phyloP scores from a whole-genome alignment of 805 yeast genomes.

The Ogataea allantospora region DNA sequence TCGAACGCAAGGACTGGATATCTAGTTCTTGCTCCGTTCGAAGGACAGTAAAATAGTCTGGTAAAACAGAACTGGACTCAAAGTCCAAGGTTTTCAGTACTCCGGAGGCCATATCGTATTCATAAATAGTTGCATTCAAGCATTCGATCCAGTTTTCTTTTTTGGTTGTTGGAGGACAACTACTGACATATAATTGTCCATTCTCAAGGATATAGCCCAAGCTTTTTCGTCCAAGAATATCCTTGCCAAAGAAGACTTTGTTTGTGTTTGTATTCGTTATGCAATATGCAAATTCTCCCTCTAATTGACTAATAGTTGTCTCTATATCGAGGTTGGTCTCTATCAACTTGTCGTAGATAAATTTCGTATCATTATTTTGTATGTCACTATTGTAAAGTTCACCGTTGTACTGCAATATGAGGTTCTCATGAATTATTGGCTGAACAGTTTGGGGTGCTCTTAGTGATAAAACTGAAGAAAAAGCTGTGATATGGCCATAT shows the following conservation, averaged over 20 bases:
- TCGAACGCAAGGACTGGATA: constrained; percentile 24
- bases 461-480: constrained; percentile 76
- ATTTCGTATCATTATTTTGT: constrained; percentile 61
- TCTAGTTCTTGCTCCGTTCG: constrained; percentile 2
- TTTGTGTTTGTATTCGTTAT: constrained; percentile 43
- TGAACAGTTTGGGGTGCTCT: constrained; percentile 78
- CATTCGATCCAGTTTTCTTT: constrained; percentile 50
- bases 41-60: constrained; percentile 18
- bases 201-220: constrained; percentile 44
- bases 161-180: constrained; percentile 40
- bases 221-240: constrained; percentile 77
- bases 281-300: constrained; percentile 83
- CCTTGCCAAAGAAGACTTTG: constrained; percentile 76
- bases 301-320: constrained; percentile 42
- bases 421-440: constrained; percentile 47
- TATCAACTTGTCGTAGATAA: constrained; percentile 39
- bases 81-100: constrained; percentile 22
- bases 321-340: constrained; percentile 35
- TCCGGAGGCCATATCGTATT: constrained; percentile 33
- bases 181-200: constrained; percentile 45
- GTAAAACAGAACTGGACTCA: constrained; percentile 12
- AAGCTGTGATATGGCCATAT: constrained; percentile 34
- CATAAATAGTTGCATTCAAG: constrained; percentile 47
- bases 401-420: constrained; percentile 80
- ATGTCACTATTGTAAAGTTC: constrained; percentile 73